Evolutionary conservation across 1,284 basidiomycete genomes (phyloP).

Genomic region (Cronartium ribicola): DNA sequence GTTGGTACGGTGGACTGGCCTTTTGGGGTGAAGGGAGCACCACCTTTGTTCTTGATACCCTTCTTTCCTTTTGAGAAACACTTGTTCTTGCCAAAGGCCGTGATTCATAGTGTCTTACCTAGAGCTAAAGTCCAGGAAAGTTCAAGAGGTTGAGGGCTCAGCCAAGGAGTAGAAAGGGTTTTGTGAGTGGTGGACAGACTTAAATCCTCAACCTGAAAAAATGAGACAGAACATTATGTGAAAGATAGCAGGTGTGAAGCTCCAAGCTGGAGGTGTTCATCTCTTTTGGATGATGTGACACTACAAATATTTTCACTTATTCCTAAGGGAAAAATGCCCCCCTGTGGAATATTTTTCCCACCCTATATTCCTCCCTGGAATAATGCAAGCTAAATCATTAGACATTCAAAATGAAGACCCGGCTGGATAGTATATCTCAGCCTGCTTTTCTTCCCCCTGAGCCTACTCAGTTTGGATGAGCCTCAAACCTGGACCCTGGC

Average conservation of each 20-base stretch:
- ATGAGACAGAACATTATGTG: background rate
- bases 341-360: too few relatives aligned
- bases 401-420: too few relatives aligned
- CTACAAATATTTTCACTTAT: too few relatives aligned
- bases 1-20: constrained; percentile 55
- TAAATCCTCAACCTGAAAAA: background rate
- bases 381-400: too few relatives aligned
- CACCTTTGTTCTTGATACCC: constrained; percentile 94
- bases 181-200: background rate
- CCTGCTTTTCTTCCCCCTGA: too few relatives aligned
- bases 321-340: too few relatives aligned
- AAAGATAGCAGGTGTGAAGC: background rate
- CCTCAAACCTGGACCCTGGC: too few relatives aligned
- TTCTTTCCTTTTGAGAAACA: constrained; percentile 99
- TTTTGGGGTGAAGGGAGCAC: constrained; percentile 99
- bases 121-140: background rate
- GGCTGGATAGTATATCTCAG: too few relatives aligned
- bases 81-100: constrained; percentile 73
- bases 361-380: too few relatives aligned
- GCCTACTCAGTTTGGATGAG: too few relatives aligned
- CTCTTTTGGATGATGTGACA: background rate
- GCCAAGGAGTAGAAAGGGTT: background rate
- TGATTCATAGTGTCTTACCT: background rate
- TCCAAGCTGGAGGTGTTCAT: background rate
- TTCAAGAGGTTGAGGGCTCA: background rate